Percentiles rank a stretch among this genome's conserved stretches.
Conservation (phyloP, 2,329 filamentous ascomycete species). For the Fusarium pininemorale region DNA sequence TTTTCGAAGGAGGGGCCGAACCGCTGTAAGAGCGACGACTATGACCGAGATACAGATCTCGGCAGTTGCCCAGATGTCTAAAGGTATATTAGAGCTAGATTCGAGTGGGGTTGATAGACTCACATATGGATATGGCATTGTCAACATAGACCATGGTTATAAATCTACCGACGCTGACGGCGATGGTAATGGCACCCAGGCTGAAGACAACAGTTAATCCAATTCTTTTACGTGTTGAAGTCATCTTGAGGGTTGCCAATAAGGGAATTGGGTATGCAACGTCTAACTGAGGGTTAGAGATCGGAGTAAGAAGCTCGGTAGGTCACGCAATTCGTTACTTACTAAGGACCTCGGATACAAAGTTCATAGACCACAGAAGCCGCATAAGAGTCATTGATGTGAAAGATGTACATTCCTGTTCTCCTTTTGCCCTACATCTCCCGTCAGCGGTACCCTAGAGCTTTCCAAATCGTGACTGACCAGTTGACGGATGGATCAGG, state of each 20-base stretch:
- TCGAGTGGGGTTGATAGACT: fast-evolving
- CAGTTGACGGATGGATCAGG: constrained; percentile 1
- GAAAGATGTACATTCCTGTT: neutral
- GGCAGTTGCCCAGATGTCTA: constrained; percentile 11
- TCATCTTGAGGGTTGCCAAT: neutral
- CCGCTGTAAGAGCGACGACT: neutral
- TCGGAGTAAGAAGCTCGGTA: fast-evolving
- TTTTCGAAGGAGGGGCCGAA: neutral
- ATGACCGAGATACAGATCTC: constrained; percentile 10
- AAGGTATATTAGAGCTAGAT: fast-evolving
- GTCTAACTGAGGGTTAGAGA: neutral
- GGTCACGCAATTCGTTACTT: neutral
- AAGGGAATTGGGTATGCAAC: neutral
- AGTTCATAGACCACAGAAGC: constrained; percentile 10
- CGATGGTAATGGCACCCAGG: neutral
- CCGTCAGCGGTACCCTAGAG: fast-evolving
- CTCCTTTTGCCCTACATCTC: neutral
- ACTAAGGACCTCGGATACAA: neutral
- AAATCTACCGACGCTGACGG: constrained; percentile 3
- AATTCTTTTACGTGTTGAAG: neutral
- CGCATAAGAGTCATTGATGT: constrained; percentile 8
- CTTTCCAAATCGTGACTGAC: neutral
- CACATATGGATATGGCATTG: constrained; percentile 3
- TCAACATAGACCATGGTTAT: neutral
- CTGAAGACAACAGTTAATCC: neutral